These are phyloP conservation scores for Pseudodiploospora longispora DNA, from an alignment of 2,329 filamentous ascomycete species.

Conservation along the genomic window DNA sequence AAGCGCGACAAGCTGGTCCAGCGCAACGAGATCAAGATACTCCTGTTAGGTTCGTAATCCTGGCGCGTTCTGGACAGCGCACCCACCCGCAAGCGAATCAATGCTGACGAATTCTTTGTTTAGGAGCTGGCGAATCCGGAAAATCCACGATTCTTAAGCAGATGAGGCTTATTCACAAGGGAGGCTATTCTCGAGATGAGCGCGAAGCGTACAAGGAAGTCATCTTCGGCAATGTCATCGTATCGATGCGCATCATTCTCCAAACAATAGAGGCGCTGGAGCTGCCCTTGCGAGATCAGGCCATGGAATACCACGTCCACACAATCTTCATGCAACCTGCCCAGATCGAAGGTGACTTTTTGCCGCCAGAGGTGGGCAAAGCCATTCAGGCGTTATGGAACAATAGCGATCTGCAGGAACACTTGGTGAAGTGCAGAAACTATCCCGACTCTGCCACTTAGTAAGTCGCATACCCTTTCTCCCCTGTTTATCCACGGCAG, in stretches of 20 bases:
- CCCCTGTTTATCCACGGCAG: background rate
- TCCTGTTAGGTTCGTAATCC: slow-evolving; percentile 69
- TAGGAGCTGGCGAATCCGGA: slow-evolving; percentile 87
- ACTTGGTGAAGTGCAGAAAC: slow-evolving; percentile 90
- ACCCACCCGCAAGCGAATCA: background rate
- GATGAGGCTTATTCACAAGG: slow-evolving; percentile 99
- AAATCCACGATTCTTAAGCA: slow-evolving; percentile 98
- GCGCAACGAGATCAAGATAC: slow-evolving; percentile 99
- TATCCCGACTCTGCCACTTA: slow-evolving; percentile 97
- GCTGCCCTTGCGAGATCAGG: slow-evolving; percentile 80
- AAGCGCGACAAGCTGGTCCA: slow-evolving; percentile 98
- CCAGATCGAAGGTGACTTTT: slow-evolving; percentile 89
- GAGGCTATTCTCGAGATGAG: slow-evolving; percentile 90
- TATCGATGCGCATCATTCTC: slow-evolving; percentile 62
- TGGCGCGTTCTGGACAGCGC: no score
- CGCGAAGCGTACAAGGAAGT: slow-evolving; percentile 64
- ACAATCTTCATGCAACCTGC: slow-evolving; percentile 98
- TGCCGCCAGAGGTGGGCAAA: slow-evolving; percentile 88
- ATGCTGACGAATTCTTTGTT: background rate
- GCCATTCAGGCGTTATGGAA: slow-evolving; percentile 92
- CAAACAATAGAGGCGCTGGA: slow-evolving; percentile 63
- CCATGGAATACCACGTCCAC: slow-evolving; percentile 94
- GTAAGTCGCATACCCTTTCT: slow-evolving; percentile 43
- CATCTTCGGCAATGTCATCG: slow-evolving; percentile 64
- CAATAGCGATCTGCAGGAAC: slow-evolving; percentile 85